phyloP scores from a whole-genome alignment of 192 early-diverging fungal genomes.

The Anaeromyces robustus region DNA sequence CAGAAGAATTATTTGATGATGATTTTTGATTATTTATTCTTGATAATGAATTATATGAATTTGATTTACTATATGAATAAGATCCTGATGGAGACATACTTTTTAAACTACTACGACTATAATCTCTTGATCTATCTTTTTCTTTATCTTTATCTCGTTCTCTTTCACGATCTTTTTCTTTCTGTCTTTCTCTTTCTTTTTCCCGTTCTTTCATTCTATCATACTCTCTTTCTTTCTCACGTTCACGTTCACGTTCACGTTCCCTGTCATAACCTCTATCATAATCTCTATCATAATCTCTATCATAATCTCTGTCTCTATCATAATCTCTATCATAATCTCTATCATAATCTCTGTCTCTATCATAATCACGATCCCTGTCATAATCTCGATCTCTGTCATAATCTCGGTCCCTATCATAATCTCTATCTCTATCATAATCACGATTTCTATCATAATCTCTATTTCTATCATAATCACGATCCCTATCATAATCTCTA shows the following conservation, averaged over 20 bases:
- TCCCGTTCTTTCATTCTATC: not conserved
- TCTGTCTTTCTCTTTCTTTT: not conserved
- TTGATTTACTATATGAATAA: not conserved
- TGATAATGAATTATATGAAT: not conserved
- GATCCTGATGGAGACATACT: not conserved
- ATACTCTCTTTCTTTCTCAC: not conserved
- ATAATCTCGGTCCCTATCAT: not conserved
- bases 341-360: not conserved
- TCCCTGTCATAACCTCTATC: no score
- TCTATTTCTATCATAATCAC: not conserved
- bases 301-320: not conserved
- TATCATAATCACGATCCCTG: not conserved
- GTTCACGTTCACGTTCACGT: no score
- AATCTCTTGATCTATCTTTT: not conserved
- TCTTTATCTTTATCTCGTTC: not conserved
- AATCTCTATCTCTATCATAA: not conserved
- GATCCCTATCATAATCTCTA: not conserved
- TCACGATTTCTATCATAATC: not conserved
- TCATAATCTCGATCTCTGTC: not conserved
- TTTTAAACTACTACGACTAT: not conserved
- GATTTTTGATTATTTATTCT: not conserved
- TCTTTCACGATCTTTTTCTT: not conserved
- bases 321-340: not conserved
- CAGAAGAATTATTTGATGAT: not conserved
- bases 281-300: no score